Percentiles rank a stretch among this genome's conserved stretches.
These are phyloP conservation scores for Pyronema domesticum DNA, from an alignment of 495 filamentous ascomycete genomes.

Conservation along the genomic window DNA sequence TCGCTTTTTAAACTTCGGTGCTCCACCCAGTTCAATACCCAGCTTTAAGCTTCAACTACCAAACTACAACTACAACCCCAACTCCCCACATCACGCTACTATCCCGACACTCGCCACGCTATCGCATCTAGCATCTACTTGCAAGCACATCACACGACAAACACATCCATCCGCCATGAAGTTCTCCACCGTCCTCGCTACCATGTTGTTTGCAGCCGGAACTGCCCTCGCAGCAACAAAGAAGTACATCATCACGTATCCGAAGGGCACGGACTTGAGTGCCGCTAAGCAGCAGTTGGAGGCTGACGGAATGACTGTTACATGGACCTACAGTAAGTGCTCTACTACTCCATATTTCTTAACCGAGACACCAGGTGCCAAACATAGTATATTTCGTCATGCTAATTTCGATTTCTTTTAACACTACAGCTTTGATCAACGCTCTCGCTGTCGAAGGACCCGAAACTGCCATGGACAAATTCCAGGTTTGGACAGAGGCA, in stretches of 20 bases:
- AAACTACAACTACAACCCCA: too few relatives aligned
- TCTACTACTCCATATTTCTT: not conserved
- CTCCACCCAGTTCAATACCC: too few relatives aligned
- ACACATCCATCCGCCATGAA: not conserved
- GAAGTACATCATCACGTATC: conserved; percentile 1
- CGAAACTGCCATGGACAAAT: conserved; percentile 1
- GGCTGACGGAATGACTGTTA: not conserved
- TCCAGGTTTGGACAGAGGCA: not conserved
- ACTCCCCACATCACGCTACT: too few relatives aligned
- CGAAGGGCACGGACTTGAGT: not conserved
- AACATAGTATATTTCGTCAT: not conserved
- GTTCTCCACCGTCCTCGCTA: not conserved
- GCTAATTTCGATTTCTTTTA: not conserved
- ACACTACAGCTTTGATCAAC: conserved; percentile 1
- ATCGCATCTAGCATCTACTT: too few relatives aligned
- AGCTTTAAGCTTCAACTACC: too few relatives aligned
- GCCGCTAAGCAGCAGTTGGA: not conserved
- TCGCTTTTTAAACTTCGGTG: too few relatives aligned
- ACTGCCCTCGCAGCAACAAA: not conserved
- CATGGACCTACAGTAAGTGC: not conserved
- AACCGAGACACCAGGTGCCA: not conserved
- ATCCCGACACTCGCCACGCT: too few relatives aligned
- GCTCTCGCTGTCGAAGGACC: not conserved
- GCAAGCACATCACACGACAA: too few relatives aligned
- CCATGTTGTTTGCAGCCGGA: not conserved